Evolutionary conservation across 805 yeast genomes (phyloP), one percentile per base, ranked within the genome.

Genomic region (Candida yuanshanica): DNA sequence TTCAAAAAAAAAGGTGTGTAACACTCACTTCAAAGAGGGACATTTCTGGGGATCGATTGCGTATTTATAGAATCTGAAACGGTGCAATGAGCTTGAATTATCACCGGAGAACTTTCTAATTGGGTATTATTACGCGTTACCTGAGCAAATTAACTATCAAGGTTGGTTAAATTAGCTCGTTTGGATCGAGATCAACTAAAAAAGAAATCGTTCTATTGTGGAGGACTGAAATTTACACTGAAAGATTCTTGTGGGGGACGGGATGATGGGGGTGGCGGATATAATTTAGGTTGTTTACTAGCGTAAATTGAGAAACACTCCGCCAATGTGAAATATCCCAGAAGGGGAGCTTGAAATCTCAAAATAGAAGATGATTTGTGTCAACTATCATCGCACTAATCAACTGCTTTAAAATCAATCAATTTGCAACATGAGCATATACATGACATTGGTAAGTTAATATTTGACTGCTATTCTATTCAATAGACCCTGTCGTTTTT

Each of bases 101-200:
- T n/a, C n/a, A n/a, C n/a, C n/a, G n/a, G n/a, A n/a, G n/a, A n/a
- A n/a, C n/a, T n/a, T n/a, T n/a, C n/a, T n/a, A n/a, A n/a, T n/a
- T n/a, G n/a, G n/a, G n/a, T n/a, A n/a, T n/a, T n/a, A n/a, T n/a
- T n/a, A n/a, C n/a, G n/a, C n/a, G n/a, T n/a, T n/a, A n/a, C n/a
- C n/a, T 27, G 31, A 27, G 31, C 31, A 27, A 27, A 27, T 27
- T 22, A 27, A 27, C 31, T 27, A 27, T 27, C 31, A 27, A 27
- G 31, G 31, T 27, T 14, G 31, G 18, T 27, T 27, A 27, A 27
- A 27, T 12, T 14, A 14, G 31, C 31, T 27, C 31, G 18, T 14
- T 27, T 18, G 16, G 29, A 12, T 25, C 14, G 16, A 25, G 14
- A 14, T 27, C 16, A 18, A 14, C 16, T 8, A 27, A 27, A 27